These are phyloP conservation scores for Phyllostachys edulis DNA, from an alignment of 176 grass and related monocot species.

Conservation along the genomic window DNA sequence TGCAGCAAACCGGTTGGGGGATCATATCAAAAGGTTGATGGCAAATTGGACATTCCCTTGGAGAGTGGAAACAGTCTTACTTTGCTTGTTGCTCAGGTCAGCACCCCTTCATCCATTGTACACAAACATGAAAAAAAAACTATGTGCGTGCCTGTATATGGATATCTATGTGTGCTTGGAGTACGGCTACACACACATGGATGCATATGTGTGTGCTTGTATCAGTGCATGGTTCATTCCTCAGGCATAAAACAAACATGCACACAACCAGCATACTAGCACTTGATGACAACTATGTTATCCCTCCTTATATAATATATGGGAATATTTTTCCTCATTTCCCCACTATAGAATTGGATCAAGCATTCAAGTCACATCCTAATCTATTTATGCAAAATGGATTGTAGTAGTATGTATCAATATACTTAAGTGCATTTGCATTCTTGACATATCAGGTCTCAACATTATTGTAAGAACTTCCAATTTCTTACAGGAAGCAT, in stretches of 20 bases:
- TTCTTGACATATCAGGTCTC: conserved; percentile 8
- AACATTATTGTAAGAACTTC: conserved; percentile 3
- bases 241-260: neutral
- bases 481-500: conserved; percentile 67
- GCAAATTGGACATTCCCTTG: conserved; percentile 76
- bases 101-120: conserved; percentile 3
- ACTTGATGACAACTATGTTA: neutral
- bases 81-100: conserved; percentile 75
- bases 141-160: neutral
- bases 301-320: neutral
- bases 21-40: conserved; percentile 62
- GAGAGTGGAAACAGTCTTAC: conserved; percentile 58
- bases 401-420: neutral
- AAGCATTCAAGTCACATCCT: neutral
- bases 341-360: neutral
- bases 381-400: neutral
- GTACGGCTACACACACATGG: neutral
- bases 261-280: neutral
- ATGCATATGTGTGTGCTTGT: neutral
- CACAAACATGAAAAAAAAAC: neutral
- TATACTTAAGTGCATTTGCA: neutral
- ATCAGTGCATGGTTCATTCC: neutral
- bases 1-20: conserved; percentile 79
- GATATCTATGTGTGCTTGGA: neutral
- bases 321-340: neutral